These are phyloP conservation scores for Lignosus rhinocerotis DNA, from an alignment of 1,284 basidiomycete genomes.

Conservation along the genomic window DNA sequence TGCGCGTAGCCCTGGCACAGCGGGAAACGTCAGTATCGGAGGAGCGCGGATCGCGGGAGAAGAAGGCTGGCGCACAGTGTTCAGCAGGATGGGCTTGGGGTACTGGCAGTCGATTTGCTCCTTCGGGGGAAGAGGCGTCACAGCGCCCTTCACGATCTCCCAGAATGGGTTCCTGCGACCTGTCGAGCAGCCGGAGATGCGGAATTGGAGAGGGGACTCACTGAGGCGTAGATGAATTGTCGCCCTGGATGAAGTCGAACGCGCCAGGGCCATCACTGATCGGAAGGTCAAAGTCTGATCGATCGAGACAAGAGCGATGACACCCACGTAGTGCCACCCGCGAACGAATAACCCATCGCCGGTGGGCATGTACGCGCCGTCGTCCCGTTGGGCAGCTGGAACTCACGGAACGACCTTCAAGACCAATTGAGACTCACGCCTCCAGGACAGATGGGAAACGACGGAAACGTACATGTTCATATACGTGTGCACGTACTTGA, in stretches of 20 bases:
- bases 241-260: constrained; percentile 80
- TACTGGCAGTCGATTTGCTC: constrained; percentile 72
- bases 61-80: constrained; percentile 51
- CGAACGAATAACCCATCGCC: constrained; percentile 75
- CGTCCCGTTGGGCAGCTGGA: constrained; percentile 67
- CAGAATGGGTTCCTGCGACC: constrained; percentile 82
- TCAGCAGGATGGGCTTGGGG: constrained; percentile 81
- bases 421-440: not conserved
- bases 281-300: not conserved
- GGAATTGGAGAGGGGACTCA: too few species aligned
- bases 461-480: constrained; percentile 57
- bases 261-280: constrained; percentile 76
- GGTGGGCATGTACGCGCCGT: constrained; percentile 74
- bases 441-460: not conserved
- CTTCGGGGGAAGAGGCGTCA: constrained; percentile 62
- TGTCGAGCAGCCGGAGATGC: too few species aligned
- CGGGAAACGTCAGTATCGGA: not conserved
- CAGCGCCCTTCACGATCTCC: constrained; percentile 74
- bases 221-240: constrained; percentile 59
- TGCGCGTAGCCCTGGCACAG: constrained; percentile 58
- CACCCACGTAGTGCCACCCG: constrained; percentile 76
- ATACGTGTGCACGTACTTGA: constrained; percentile 68
- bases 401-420: constrained; percentile 61
- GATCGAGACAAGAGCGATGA: not conserved
- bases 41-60: not conserved